Percentiles rank a stretch among this genome's conserved stretches.
phyloP scores from a whole-genome alignment of 768 basidiomycete species.

The Pisolithus albus region DNA sequence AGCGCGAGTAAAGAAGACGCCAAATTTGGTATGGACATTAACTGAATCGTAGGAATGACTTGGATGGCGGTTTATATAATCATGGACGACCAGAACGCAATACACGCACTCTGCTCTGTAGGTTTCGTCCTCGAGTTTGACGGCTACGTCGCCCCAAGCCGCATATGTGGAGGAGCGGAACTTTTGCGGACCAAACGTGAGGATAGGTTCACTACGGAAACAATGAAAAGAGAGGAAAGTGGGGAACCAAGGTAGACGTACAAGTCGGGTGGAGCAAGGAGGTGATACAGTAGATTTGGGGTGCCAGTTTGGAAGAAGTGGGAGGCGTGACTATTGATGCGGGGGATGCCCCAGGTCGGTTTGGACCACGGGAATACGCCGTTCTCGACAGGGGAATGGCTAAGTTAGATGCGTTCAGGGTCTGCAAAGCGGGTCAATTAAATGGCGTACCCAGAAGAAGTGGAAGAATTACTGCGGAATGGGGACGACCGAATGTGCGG shows the following conservation, averaged over 20 bases:
- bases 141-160: slow-evolving; percentile 70
- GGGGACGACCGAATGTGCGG: slow-evolving; percentile 16
- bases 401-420: slow-evolving; percentile 24
- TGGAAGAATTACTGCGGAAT: slow-evolving; percentile 20
- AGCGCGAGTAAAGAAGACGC: slow-evolving; percentile 14
- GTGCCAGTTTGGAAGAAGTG: slow-evolving; percentile 56
- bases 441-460: slow-evolving; percentile 36
- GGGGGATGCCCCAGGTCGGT: slow-evolving; percentile 19
- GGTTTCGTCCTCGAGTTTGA: slow-evolving; percentile 60
- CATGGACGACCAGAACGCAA: slow-evolving; percentile 17
- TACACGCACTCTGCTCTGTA: slow-evolving; percentile 78
- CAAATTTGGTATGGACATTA: slow-evolving; percentile 10
- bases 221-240: slow-evolving; percentile 12
- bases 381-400: slow-evolving; percentile 24
- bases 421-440: slow-evolving; percentile 15
- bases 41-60: slow-evolving; percentile 19
- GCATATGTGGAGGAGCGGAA: slow-evolving; percentile 47
- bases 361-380: slow-evolving; percentile 23
- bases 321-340: slow-evolving; percentile 34
- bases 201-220: slow-evolving; percentile 34
- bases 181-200: slow-evolving; percentile 23
- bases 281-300: slow-evolving; percentile 59
- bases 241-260: slow-evolving; percentile 13
- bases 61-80: slow-evolving; percentile 25
- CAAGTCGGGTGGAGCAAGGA: slow-evolving; percentile 69